phyloP scores from a whole-genome alignment of 352 stramenopile genomes.

The Phytophthora sojae region DNA sequence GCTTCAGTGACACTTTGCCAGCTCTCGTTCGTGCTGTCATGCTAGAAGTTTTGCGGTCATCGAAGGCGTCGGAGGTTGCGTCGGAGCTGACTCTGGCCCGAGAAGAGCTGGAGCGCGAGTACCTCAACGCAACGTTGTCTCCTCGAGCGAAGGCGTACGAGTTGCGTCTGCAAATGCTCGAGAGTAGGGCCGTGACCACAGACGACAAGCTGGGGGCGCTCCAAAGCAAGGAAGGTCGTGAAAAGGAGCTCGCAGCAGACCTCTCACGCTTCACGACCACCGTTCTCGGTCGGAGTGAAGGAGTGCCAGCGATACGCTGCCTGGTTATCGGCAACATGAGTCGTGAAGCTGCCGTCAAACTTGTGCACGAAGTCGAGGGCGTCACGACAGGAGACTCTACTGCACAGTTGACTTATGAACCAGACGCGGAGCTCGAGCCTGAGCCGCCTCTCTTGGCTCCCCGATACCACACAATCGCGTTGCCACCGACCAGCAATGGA shows the following conservation, averaged over 20 bases:
- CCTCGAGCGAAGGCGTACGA: constrained; percentile 73
- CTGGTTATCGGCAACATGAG: constrained; percentile 78
- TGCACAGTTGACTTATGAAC: constrained; percentile 13
- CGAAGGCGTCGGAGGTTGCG: constrained; percentile 35
- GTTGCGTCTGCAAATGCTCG: constrained; percentile 72
- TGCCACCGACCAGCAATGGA: constrained; percentile 63
- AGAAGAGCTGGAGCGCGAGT: constrained; percentile 70
- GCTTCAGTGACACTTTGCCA: constrained; percentile 78
- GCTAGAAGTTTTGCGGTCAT: constrained; percentile 42
- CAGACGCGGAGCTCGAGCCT: constrained; percentile 33
- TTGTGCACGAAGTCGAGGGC: constrained; percentile 52
- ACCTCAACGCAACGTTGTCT: constrained; percentile 75
- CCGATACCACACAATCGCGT: constrained; percentile 54
- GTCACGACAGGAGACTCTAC: constrained; percentile 11
- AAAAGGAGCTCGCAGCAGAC: constrained; percentile 29
- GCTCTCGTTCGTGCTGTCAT: constrained; percentile 62
- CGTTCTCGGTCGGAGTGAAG: constrained; percentile 30
- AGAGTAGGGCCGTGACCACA: constrained; percentile 62
- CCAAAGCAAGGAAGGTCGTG: constrained; percentile 22
- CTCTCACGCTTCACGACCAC: constrained; percentile 37
- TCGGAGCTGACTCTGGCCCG: constrained; percentile 56
- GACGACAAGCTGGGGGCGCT: constrained; percentile 67
- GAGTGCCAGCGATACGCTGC: constrained; percentile 18
- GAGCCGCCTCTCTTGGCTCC: constrained; percentile 33
- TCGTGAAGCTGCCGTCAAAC: constrained; percentile 34